Evolutionary conservation across 129 eudicot species (phyloP), one percentile per base, ranked within the genome.

Genomic region (Apium graveolens): DNA sequence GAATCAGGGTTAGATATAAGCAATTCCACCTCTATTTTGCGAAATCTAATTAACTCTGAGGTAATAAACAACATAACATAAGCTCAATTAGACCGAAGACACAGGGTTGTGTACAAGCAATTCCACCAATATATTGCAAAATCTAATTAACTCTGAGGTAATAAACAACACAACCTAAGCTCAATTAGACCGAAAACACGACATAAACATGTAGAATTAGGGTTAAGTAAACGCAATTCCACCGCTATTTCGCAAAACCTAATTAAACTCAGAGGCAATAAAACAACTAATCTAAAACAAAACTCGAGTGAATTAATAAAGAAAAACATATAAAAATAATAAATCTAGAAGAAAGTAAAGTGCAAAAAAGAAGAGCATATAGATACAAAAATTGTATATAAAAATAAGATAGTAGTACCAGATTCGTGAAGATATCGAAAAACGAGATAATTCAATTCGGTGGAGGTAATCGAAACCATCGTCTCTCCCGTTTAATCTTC

Each of bases 401-500:
- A 32, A 34, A 12, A 16, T 9, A 9, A 45, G 79, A 14, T 42
- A 32, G 42, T 51, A 39, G 79, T 57, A 93, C 98, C 98, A 82
- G 98, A 93, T 91, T 93, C 98, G 57, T 88, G 90, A 70, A 93
- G 97, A 77, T 91, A 93, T 17, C 98, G 91, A 88, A 83, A 93
- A 79, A 93, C 88, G 41, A 93, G 87, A 73, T 89, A 93, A 79
- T 93, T 93, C 85, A 93, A 76, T 78, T 93, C 97, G 32, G 85
- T 77, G 27, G 93, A 88, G 35, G 89, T 88, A 35, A 88, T 70
- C 65, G 92, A 80, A 5, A 82, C 81, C 92, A 88, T 88, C 8
- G 41, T 38, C 41, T 38, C 41, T 35, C n/a, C n/a, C 38, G 38
- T 38, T 38, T 38, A 38, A 38, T 38, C 41, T 38, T 38, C 41